Evolutionary conservation across 768 basidiomycete genomes (phyloP).

Genomic region (Saitozyma sp.): DNA sequence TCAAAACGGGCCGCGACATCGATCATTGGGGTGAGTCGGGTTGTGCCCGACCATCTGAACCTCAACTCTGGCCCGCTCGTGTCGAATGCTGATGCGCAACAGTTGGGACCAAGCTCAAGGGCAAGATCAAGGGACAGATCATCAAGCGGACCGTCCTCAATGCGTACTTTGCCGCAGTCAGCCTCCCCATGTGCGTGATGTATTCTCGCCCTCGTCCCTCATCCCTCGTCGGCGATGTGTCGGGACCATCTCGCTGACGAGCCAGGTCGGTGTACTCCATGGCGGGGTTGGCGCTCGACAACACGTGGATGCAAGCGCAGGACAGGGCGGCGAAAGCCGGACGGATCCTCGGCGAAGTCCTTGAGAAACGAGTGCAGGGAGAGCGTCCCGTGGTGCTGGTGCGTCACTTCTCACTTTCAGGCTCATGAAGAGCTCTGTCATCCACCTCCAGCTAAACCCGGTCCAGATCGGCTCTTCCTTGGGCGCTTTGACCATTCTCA

Average conservation of each 20-base stretch:
- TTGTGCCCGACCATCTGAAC: neutral
- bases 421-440: neutral
- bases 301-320: conserved; percentile 51
- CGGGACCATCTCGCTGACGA: neutral
- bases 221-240: conserved; percentile 39
- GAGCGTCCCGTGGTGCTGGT: conserved; percentile 56
- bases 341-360: conserved; percentile 55
- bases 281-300: conserved; percentile 50
- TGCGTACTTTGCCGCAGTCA: conserved; percentile 54
- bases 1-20: conserved; percentile 31
- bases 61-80: neutral
- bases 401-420: conserved; percentile 7
- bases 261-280: conserved; percentile 47
- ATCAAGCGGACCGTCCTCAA: conserved; percentile 56
- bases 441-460: too few relatives aligned
- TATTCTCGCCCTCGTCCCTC: conserved; percentile 46
- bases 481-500: conserved; percentile 54
- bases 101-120: conserved; percentile 51
- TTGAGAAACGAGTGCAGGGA: conserved; percentile 56
- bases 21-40: conserved; percentile 27
- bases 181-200: conserved; percentile 40
- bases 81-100: neutral
- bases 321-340: conserved; percentile 57
- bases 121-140: conserved; percentile 51
- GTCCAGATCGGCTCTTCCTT: conserved; percentile 55